Conservation (phyloP, 495 filamentous ascomycete species). For the Lophiotrema nucula region DNA sequence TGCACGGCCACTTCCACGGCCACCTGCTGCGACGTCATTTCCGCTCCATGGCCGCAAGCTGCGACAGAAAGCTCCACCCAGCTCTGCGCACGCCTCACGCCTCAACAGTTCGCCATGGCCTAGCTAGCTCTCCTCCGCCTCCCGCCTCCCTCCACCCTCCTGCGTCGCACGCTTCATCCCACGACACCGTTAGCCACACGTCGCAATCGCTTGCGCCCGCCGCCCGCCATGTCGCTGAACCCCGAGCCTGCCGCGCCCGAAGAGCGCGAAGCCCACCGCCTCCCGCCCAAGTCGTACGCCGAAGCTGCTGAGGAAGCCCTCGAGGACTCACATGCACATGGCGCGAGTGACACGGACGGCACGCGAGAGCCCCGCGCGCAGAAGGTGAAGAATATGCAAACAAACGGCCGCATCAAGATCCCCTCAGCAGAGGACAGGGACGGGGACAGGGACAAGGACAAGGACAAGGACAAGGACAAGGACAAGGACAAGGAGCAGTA, state of each 20-base stretch:
- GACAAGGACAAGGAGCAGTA: conserved; percentile 17
- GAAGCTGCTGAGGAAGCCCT: conserved; percentile 35
- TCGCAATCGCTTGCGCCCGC: not conserved
- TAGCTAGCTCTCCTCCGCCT: too few relatives aligned
- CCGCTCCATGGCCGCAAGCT: too few relatives aligned
- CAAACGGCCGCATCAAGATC: conserved; percentile 7
- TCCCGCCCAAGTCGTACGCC: conserved; percentile 39
- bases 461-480: too few relatives aligned
- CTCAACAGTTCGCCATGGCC: too few relatives aligned
- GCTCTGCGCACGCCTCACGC: too few relatives aligned
- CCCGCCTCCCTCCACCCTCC: not conserved
- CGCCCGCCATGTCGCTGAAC: conserved; percentile 23
- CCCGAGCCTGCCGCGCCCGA: conserved; percentile 25
- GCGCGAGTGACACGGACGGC: not conserved
- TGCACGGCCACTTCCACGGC: too few relatives aligned
- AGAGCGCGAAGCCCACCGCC: conserved; percentile 33
- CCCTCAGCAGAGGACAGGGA: conserved; percentile 10
- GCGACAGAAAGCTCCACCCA: too few relatives aligned
- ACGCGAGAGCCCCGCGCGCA: not conserved
- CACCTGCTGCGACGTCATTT: too few relatives aligned
- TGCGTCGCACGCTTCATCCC: not conserved
- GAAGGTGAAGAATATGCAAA: conserved; percentile 10
- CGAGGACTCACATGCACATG: not conserved
- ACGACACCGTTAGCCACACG: not conserved
- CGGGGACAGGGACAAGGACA: conserved; percentile 22